These are phyloP conservation scores for Thielaviopsis cerberus DNA, from an alignment of 2,329 filamentous ascomycete genomes.

Conservation along the genomic window DNA sequence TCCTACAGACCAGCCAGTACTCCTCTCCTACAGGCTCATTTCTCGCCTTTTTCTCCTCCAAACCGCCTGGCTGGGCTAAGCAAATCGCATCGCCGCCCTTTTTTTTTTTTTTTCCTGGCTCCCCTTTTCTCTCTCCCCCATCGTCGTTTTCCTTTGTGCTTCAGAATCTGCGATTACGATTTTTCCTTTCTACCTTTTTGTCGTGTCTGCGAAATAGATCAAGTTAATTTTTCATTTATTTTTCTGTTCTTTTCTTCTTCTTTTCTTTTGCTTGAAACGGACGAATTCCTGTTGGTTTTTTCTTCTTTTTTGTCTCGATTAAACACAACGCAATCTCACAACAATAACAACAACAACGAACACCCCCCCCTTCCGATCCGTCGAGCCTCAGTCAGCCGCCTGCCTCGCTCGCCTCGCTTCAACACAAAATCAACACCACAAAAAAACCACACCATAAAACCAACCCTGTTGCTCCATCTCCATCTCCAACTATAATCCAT, in stretches of 20 bases:
- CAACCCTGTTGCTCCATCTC: no score
- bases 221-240: not conserved
- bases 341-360: no score
- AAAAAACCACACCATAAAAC: slow-evolving; percentile 4
- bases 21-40: no score
- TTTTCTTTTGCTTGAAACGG: not conserved
- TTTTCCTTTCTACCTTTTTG: not conserved
- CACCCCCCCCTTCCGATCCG: not conserved
- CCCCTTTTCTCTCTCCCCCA: slow-evolving; percentile 14
- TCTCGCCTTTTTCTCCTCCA: not conserved
- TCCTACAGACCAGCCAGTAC: no score
- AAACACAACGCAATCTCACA: no score
- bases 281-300: not conserved
- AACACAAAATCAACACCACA: slow-evolving; percentile 5
- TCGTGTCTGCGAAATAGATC: not conserved
- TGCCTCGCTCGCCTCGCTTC: slow-evolving; percentile 11
- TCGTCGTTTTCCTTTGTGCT: slow-evolving; percentile 17
- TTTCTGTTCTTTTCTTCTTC: not conserved
- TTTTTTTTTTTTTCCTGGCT: not conserved
- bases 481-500: slow-evolving; percentile 8
- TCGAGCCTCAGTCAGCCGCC: slow-evolving; percentile 2
- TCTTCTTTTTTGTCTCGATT: no score
- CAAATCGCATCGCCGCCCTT: not conserved
- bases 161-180: slow-evolving; percentile 13
- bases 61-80: not conserved